Conservation (phyloP, 176 grass and related monocot genomes). For the Musa acuminata region DNA sequence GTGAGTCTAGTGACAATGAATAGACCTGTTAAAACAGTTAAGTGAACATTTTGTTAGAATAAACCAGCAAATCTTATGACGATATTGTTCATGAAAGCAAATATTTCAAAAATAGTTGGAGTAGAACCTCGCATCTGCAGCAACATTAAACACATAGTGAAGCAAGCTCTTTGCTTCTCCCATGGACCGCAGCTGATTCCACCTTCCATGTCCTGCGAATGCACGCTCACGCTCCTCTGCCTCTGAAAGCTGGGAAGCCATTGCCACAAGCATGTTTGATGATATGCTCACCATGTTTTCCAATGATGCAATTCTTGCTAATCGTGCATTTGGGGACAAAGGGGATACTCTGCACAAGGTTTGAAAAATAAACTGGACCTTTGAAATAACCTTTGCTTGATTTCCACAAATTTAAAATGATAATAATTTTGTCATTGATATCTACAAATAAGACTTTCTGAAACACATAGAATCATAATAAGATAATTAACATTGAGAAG, state of each 20-base stretch:
- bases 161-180: slow-evolving; percentile 86
- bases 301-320: slow-evolving; percentile 77
- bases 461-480: no score
- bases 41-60: background rate
- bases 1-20: background rate
- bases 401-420: background rate
- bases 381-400: background rate
- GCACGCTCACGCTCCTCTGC: slow-evolving; percentile 96
- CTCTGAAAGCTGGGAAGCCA: slow-evolving; percentile 95
- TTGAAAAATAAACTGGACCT: slow-evolving; percentile 7
- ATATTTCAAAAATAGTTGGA: no score
- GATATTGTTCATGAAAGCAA: background rate
- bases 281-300: slow-evolving; percentile 98
- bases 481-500: background rate
- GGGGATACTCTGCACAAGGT: slow-evolving; percentile 47
- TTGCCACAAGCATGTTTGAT: slow-evolving; percentile 82
- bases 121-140: slow-evolving; percentile 72
- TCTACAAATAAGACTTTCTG: background rate
- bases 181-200: slow-evolving; percentile 88
- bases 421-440: background rate
- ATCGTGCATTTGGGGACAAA: slow-evolving; percentile 76
- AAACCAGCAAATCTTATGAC: background rate
- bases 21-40: background rate
- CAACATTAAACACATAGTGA: slow-evolving; percentile 74
- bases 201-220: slow-evolving; percentile 71